A percentile compares a stretch with the other conserved stretches of the same genome.
Evolutionary conservation across 495 filamentous ascomycete genomes (phyloP).

Genomic region (Venustampulla echinocandica): DNA sequence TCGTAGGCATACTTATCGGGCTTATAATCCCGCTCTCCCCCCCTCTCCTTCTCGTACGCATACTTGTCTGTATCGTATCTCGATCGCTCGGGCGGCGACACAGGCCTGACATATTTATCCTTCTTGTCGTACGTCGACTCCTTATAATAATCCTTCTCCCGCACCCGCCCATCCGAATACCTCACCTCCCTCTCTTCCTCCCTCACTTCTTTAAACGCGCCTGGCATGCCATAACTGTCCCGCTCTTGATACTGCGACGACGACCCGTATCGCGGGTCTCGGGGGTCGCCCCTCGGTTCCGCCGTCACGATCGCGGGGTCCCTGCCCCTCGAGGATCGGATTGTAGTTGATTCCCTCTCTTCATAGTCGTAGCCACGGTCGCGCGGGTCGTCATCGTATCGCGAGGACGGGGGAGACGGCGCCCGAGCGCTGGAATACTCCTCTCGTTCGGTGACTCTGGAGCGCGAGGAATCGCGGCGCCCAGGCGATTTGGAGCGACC

Average conservation of each 20-base stretch:
- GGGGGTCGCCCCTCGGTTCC: constrained; percentile 9
- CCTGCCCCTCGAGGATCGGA: constrained; percentile 2
- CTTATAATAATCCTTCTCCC: constrained; percentile 20
- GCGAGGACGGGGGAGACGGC: constrained; percentile 10
- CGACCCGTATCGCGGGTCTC: constrained; percentile 6
- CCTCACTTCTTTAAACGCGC: neutral
- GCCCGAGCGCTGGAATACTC: neutral
- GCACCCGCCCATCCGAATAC: constrained; percentile 8
- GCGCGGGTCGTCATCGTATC: constrained; percentile 7
- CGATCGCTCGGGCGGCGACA: constrained; percentile 17
- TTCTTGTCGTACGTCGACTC: constrained; percentile 11
- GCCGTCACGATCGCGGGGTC: constrained; percentile 11
- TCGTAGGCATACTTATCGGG: constrained; percentile 15
- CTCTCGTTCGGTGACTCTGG: constrained; percentile 13
- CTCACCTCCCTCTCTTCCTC: constrained; percentile 2
- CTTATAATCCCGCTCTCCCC: constrained; percentile 1
- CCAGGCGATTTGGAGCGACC: constrained; percentile 25
- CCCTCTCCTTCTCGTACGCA: constrained; percentile 7
- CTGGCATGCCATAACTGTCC: neutral
- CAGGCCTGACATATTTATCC: constrained; percentile 16
- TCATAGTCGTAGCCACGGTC: constrained; percentile 18
- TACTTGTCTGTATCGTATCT: no score
- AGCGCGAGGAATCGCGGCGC: constrained; percentile 9
- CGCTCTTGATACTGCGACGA: constrained; percentile 7
- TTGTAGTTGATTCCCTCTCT: constrained; percentile 6